Evolutionary conservation across 2,329 filamentous ascomycete species (phyloP), one percentile per base, ranked within the genome.

Genomic region (Sarocladium brachiariae): DNA sequence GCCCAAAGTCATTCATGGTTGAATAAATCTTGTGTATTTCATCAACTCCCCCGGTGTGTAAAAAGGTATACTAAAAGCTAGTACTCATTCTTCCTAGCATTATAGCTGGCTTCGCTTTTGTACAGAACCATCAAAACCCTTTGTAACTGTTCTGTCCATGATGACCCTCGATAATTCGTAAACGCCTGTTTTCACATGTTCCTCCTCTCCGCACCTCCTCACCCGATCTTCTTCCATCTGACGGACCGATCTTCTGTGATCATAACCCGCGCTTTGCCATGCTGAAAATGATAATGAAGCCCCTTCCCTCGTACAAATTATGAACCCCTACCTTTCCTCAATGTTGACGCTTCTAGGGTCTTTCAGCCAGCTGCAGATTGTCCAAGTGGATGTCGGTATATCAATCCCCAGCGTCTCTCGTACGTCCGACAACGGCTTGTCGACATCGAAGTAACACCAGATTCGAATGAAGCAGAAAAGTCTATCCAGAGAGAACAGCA

Each of bases 261-360:
- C 39, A 43, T 19, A 43, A 10, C 39, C 39, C 39, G 39, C 39
- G 39, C 39, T 43, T 19, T 43, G 39, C 21, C 39, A 43, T 43
- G 39, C 39, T 43, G 39, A 43, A 39, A 43, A 43, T 23, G 39
- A 43, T 43, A 43, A 43, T 27, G 21, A 39, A 43, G 13, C 11
- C 35, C 23, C 14, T 43, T 43, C 16, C 39, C 21, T 43, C 23
- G 39, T 43, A 43, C 39, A 43, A 7, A 43, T 7, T 25, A 16
- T 43, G 23, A 43, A 14, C 39, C 39, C 21, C n/a, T 43, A 16
- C 23, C 21, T 25, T 39, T 16, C 23, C 14, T 43, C 21, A 25
- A 43, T n/a, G 8, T 16, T 25, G 39, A 25, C 23, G n/a, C 39
- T 27, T 9, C 3, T 7, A 7, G 21, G 21, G 16, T 9, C 23